Conservation (phyloP, 345 rosid genomes). For the Lumnitzera littorea region DNA sequence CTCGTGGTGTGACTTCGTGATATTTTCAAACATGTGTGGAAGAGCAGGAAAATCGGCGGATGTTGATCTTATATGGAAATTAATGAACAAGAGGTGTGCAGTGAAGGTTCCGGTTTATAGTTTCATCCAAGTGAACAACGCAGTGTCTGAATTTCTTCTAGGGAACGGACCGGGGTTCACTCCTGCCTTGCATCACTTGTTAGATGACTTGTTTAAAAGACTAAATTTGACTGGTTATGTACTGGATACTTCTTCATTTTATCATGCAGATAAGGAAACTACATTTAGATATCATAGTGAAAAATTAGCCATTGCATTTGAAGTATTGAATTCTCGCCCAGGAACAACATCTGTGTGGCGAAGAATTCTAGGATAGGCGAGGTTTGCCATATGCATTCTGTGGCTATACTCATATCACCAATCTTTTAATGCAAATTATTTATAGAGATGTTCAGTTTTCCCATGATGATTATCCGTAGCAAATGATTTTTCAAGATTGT, state of each 20-base stretch:
- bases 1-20: constrained; percentile 75
- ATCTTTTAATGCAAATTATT: constrained; percentile 49
- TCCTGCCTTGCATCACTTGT: constrained; percentile 40
- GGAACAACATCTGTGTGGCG: constrained; percentile 66
- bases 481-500: background rate
- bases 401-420: constrained; percentile 64
- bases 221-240: constrained; percentile 72
- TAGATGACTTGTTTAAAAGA: constrained; percentile 56
- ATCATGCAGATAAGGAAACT: constrained; percentile 55
- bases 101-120: constrained; percentile 86
- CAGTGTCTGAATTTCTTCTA: constrained; percentile 68
- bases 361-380: constrained; percentile 84
- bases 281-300: constrained; percentile 78
- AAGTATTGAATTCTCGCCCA: constrained; percentile 62
- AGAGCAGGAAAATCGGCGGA: constrained; percentile 62
- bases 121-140: constrained; percentile 57
- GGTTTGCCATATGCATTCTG: constrained; percentile 62
- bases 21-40: constrained; percentile 66
- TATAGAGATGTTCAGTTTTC: constrained; percentile 87
- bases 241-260: constrained; percentile 55
- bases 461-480: constrained; percentile 86
- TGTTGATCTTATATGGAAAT: constrained; percentile 45
- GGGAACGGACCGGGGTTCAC: constrained; percentile 50
- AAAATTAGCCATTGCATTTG: constrained; percentile 71
- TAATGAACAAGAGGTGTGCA: constrained; percentile 52